Evolutionary conservation across 371 early-diverging fungal species (phyloP), one percentile per base, ranked within the genome.

Genomic region (Nematocida sp.): DNA sequence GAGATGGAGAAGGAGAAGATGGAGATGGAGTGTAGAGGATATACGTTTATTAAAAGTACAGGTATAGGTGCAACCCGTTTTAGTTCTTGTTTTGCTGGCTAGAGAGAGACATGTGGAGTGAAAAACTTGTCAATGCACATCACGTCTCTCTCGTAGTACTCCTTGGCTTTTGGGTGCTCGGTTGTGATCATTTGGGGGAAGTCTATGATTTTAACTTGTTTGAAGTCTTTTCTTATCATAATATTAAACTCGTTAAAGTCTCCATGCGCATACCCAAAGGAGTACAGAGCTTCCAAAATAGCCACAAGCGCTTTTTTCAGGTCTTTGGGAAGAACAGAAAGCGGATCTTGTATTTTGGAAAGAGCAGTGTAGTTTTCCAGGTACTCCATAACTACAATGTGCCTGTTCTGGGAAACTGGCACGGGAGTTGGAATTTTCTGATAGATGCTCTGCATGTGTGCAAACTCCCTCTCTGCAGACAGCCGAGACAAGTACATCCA

Each of bases 171-270:
- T 4, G 85, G 74, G 80, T 97, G 95, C 5, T 88, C 88, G 0
- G 89, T 93, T 19, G 92, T 91, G 1, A 99, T 91, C 95, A 95
- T 96, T 83, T 99, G 97, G 0, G 99, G 98, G 82, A 99, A 99
- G 86, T 99, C 99, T 63, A 99, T 96, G 5, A 96, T 84, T 29
- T 85, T 89, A 23, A 82, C 77, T 0, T 88, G 86, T 15, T 89
- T 88, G 29, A n/a, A 54, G 78, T 89, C 87, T 57, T 88, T 87
- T 53, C 86, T 88, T 58, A 99, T 86, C 81, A 99, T 85, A 57
- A 97, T 86, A 83, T 99, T 99, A 86, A 96, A 99, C 79, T 97
- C 99, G 87, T 99, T 99, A 80, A 96, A 97, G 84, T 99, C 99
- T 67, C 96, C 95, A 80, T 99, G 99, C 76, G 95, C 94, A 57